Evolutionary conservation across 1,284 basidiomycete species (phyloP).

Genomic region (Apiotrichum veenhuisii): DNA sequence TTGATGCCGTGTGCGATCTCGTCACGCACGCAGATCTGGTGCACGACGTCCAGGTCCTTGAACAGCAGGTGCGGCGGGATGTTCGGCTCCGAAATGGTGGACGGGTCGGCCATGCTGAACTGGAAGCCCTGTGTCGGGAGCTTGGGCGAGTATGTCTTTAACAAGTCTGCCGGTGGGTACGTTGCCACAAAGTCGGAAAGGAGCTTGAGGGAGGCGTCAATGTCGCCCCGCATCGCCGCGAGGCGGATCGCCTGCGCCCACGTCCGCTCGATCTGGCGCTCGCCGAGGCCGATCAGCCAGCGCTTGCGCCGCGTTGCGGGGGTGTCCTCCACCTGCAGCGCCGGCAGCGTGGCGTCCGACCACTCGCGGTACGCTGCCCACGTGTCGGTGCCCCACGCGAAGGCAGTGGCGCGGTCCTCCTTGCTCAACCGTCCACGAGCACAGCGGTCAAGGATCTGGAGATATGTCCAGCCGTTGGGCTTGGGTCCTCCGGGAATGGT

Average conservation of each 20-base stretch:
- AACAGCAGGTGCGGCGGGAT: constrained; percentile 48
- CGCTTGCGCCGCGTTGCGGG: constrained; percentile 6
- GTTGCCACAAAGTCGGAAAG: constrained; percentile 28
- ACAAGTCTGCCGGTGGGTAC: constrained; percentile 37
- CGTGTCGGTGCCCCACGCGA: constrained; percentile 26
- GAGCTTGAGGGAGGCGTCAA: constrained; percentile 16
- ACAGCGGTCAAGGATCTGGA: constrained; percentile 67
- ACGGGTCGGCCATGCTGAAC: constrained; percentile 34
- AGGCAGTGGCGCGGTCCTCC: constrained; percentile 20
- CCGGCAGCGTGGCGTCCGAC: not conserved
- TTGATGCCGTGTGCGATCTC: constrained; percentile 29
- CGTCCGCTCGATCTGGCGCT: constrained; percentile 38
- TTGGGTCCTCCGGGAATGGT: constrained; percentile 39
- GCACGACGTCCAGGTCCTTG: constrained; percentile 41
- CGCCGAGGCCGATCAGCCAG: constrained; percentile 34
- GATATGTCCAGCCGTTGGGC: constrained; percentile 59
- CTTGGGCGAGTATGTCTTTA: constrained; percentile 23
- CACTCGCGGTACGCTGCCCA: constrained; percentile 36
- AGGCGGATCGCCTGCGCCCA: constrained; percentile 41
- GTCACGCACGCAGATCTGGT: constrained; percentile 39
- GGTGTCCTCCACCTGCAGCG: not conserved
- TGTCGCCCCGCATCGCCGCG: constrained; percentile 27
- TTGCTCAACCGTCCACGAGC: constrained; percentile 31
- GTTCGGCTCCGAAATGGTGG: constrained; percentile 36
- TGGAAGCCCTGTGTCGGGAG: constrained; percentile 8